These are phyloP conservation scores for Bipolaris cookei DNA, from an alignment of 2,329 filamentous ascomycete species.

Conservation along the genomic window DNA sequence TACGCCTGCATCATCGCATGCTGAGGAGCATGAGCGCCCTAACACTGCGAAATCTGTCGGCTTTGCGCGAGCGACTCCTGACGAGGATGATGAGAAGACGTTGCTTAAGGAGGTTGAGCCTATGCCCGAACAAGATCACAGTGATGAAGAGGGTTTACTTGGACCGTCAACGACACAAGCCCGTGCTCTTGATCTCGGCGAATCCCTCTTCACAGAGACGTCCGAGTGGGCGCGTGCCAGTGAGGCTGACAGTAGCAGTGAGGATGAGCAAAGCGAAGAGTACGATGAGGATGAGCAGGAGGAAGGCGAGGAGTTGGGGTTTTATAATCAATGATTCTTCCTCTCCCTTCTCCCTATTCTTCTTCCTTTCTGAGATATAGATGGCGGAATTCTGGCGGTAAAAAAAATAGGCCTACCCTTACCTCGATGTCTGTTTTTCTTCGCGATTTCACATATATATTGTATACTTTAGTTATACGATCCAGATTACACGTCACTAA, in stretches of 20 bases:
- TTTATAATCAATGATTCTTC: constrained; percentile 24
- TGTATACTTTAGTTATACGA: not conserved
- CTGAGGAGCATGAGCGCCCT: constrained; percentile 8
- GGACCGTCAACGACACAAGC: constrained; percentile 23
- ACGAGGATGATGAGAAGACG: constrained; percentile 17
- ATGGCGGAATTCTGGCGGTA: not conserved
- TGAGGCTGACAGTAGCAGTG: constrained; percentile 29
- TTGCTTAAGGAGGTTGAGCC: constrained; percentile 41
- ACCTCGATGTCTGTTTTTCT: not conserved
- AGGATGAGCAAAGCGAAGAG: constrained; percentile 45
- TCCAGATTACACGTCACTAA: constrained; percentile 1
- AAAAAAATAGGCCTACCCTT: not conserved
- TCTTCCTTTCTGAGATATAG: not conserved
- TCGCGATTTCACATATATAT: not conserved
- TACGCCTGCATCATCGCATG: not conserved
- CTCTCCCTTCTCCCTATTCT: not conserved
- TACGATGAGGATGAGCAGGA: constrained; percentile 49
- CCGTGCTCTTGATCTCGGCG: constrained; percentile 37
- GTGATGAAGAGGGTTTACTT: constrained; percentile 10
- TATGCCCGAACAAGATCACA: constrained; percentile 37
- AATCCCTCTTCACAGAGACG: constrained; percentile 40
- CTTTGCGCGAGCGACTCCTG: constrained; percentile 21
- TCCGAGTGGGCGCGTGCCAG: constrained; percentile 48
- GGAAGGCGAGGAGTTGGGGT: constrained; percentile 42
- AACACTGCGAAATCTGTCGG: constrained; percentile 25